Conservation (phyloP, 106 monocot species). For the Xerophyta viscosa region DNA sequence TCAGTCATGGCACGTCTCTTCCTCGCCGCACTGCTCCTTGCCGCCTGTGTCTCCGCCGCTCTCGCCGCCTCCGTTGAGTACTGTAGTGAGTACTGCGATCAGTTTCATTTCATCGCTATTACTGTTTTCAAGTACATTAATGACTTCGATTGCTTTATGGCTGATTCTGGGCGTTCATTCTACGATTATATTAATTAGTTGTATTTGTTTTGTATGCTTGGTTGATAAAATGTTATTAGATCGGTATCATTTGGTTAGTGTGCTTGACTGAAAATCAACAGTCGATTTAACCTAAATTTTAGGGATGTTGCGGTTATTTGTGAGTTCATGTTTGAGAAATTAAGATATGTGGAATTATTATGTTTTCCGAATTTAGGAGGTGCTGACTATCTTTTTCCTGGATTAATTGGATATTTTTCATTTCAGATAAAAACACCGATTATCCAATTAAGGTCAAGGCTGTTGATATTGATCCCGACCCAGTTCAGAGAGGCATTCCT, state of each 20-base stretch:
- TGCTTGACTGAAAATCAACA: too few relatives aligned
- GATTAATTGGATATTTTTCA: not conserved
- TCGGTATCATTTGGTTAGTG: too few relatives aligned
- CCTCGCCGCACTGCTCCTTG: conserved; percentile 1
- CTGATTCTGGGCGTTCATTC: too few relatives aligned
- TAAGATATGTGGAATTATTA: too few relatives aligned
- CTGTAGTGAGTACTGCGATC: conserved; percentile 8
- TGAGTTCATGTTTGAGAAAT: too few relatives aligned
- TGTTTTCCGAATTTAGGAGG: not conserved
- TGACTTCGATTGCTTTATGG: not conserved
- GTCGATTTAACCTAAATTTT: too few relatives aligned
- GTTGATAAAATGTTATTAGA: too few relatives aligned
- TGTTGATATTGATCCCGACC: conserved; percentile 23
- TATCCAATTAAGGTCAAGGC: conserved; percentile 19
- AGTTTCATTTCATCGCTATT: not conserved
- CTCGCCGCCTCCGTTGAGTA: conserved; percentile 21
- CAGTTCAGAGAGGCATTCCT: conserved; percentile 18
- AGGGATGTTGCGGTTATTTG: too few relatives aligned
- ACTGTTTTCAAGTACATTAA: not conserved
- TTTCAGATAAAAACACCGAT: conserved; percentile 16
- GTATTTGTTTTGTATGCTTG: too few relatives aligned
- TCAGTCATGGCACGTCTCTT: not conserved
- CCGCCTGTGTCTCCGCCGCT: conserved; percentile 9
- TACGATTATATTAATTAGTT: too few relatives aligned
- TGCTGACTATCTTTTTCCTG: not conserved